Conservation (phyloP, 495 filamentous ascomycete genomes). For the Aspergillus homomorphus region DNA sequence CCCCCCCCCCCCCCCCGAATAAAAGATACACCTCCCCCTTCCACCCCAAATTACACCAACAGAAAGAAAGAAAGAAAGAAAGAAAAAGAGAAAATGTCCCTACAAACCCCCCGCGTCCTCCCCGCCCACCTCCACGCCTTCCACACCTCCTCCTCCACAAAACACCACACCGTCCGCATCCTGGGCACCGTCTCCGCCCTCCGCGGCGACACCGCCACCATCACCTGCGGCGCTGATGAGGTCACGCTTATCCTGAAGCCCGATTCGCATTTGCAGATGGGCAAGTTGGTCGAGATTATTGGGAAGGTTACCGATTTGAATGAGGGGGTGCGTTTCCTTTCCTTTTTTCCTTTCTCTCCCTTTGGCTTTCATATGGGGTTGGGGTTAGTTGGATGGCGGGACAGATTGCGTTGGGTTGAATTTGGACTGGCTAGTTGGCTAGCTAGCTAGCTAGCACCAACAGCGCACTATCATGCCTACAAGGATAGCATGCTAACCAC, state of each 20-base stretch:
- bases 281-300: slow-evolving; percentile 81
- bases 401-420: neutral
- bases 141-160: slow-evolving; percentile 39
- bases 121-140: slow-evolving; percentile 65
- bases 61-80: slow-evolving; percentile 18
- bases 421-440: no score
- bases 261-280: slow-evolving; percentile 75
- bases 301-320: slow-evolving; percentile 75
- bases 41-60: neutral
- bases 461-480: no score
- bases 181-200: slow-evolving; percentile 81
- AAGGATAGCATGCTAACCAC: slow-evolving; percentile 4
- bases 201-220: slow-evolving; percentile 73
- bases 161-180: slow-evolving; percentile 68
- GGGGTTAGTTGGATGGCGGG: neutral
- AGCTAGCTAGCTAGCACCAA: no score
- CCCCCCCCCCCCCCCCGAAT: slow-evolving; percentile 1
- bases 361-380: neutral
- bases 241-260: slow-evolving; percentile 71
- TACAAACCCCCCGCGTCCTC: slow-evolving; percentile 68
- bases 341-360: neutral
- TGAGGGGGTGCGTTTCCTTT: slow-evolving; percentile 28
- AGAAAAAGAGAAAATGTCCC: slow-evolving; percentile 36
- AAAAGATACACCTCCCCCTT: neutral
- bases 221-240: slow-evolving; percentile 67